A percentile compares a stretch with the other conserved stretches of the same genome.
Evolutionary conservation across 352 stramenopile genomes (phyloP).

Genomic region (Globisporangium megalacanthum): DNA sequence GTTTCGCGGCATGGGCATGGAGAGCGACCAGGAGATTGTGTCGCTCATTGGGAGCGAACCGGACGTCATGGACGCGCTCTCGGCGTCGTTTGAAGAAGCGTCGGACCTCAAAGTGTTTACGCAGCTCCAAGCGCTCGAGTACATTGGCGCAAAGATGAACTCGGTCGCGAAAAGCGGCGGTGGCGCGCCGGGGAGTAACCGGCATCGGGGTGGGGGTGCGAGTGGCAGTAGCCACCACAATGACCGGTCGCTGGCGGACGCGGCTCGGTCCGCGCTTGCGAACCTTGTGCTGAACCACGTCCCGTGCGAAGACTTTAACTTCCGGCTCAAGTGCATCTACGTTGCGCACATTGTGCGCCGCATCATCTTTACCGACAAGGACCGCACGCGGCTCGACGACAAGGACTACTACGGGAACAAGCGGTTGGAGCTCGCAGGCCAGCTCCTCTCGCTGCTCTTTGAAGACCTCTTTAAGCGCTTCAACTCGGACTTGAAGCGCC

Average conservation of each 20-base stretch:
- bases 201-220: conserved; percentile 27
- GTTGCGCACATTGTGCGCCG: conserved; percentile 96
- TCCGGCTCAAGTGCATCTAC: conserved; percentile 97
- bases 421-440: conserved; percentile 97
- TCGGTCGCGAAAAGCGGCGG: conserved; percentile 52
- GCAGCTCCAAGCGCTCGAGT: conserved; percentile 92
- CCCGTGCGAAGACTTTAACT: conserved; percentile 97
- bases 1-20: conserved; percentile 97
- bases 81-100: conserved; percentile 94
- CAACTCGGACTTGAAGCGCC: conserved; percentile 97
- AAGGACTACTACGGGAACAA: conserved; percentile 99
- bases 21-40: conserved; percentile 98
- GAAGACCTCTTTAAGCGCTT: conserved; percentile 99
- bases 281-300: conserved; percentile 99
- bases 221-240: conserved; percentile 27
- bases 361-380: conserved; percentile 83
- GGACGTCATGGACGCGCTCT: conserved; percentile 93
- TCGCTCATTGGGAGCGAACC: conserved; percentile 93
- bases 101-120: conserved; percentile 94
- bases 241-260: conserved; percentile 85
- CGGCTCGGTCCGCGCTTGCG: conserved; percentile 96
- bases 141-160: conserved; percentile 97
- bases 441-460: conserved; percentile 98
- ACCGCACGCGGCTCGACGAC: conserved; percentile 92
- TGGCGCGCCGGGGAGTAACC: conserved; percentile 15